Base-by-base conservation (phyloP, 306 rosid genomes). In the Sophora flavescens region DNA sequence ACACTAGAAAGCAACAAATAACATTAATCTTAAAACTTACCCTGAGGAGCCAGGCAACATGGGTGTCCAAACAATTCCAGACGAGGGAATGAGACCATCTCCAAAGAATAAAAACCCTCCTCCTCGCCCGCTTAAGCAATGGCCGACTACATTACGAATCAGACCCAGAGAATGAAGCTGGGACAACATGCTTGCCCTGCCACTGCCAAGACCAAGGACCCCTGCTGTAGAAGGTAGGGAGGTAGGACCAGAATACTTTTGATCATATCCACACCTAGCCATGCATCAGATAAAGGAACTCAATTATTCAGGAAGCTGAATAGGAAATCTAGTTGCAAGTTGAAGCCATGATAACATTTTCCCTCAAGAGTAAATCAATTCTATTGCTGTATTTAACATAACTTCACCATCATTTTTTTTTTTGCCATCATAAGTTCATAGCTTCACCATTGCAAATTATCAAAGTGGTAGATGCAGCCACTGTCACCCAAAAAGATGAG, bases 211-310 rank as follows among this genome's bases (percentile, higher is more conserved):
- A 63, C 98, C 98, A 22, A 95, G 83, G 33, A 95, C 97, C 65
- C 98, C 98, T 1, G 91, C 82, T 5, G 93, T 89, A 3, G 93
- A 58, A 67, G 97, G 92, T 22, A 91, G 81, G 0, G 81, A 10
- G 57, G 56, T 85, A 39, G 77, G n/a, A 72, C 88, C 88, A 7
- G 79, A 30, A 78, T 68, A 33, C 65, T 72, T 75, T 68, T 90
- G 98, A 87, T 94, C 91, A 86, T 94, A 94, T 76, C 98, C 97
- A 78, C 98, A 94, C 72, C 98, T 94, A 82, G 38, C 77, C 78
- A 82, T 65, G 53, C 74, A 73, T 48, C 52, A 78, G 22, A 18
- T 4, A 68, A 71, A 70, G 32, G 26, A 79, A 79, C 50, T 65
- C 41, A 50, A 61, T 75, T 30, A 48, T 41, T 53, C 74, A 53